Base-by-base conservation (phyloP, 768 basidiomycete species). In the Russula lepida region DNA sequence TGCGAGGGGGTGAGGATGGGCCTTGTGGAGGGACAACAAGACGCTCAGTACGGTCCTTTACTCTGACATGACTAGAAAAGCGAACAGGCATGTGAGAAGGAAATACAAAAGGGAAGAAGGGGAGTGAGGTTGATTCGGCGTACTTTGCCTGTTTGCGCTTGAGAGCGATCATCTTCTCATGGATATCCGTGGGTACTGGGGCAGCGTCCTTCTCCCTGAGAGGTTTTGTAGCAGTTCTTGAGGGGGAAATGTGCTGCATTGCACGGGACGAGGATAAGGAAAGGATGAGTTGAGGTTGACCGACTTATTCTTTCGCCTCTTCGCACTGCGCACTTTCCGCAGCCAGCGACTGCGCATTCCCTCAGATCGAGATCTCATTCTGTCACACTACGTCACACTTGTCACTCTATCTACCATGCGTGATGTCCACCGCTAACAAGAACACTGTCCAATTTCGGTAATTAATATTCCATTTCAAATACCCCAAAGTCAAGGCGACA, bases 101-200 rank as follows among this genome's bases (percentile, higher is more conserved):
- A 8, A 41, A 54, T 28, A 30, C 43, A 21, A 44, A 44, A 2
- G 54, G 37, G 47, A 48, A 27, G 12, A 17, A 47, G 47, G 35
- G 21, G 55, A 6, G 30, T 44, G 3, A 0, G 46, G 47, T 54
- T 25, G 35, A 49, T 69, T 32, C 28, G 4, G 78, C 80, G 54
- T 60, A 84, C 83, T 74, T 77, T 58, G 87, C 85, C 37, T 77
- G 82, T 64, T 77, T 82, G 21, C 91, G 79, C 69, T 86, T 83
- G 4, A 86, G 74, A 13, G 85, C 85, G 56, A 86, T 77, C 48
- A 92, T 78, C 64, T 78, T 80, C 68, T 88, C 84, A n/a, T 77
- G 80, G 23, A 85, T 64, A 71, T 84, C 82, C 0, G 75, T 78
- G 3, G 76, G 72, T 28, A 75, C 73, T 13, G 74, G 69, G 13